Percentiles rank a stretch among this genome's conserved stretches.
These are phyloP conservation scores for Platanthera guangdongensis DNA, from an alignment of 106 monocot species.

Conservation along the genomic window DNA sequence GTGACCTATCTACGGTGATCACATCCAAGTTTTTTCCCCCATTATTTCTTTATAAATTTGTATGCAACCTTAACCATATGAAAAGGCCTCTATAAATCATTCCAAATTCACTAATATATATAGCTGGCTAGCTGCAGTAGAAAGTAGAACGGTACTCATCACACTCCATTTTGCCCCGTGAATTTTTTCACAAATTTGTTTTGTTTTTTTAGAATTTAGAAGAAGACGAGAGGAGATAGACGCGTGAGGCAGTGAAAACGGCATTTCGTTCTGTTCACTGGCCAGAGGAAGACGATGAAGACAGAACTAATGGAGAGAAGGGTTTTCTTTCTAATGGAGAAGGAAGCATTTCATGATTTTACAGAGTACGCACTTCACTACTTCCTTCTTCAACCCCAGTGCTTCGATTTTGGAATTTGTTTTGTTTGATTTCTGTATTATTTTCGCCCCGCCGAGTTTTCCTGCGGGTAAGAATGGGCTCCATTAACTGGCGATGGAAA, in stretches of 20 bases:
- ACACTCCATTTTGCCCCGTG: too few relatives aligned
- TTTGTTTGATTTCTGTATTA: not conserved
- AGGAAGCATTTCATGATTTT: not conserved
- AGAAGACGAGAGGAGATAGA: not conserved
- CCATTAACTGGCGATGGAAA: not conserved
- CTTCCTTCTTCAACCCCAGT: not conserved
- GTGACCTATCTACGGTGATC: not conserved
- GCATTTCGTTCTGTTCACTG: not conserved
- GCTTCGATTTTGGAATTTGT: not conserved
- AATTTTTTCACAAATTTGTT: too few relatives aligned
- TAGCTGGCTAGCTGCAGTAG: not conserved
- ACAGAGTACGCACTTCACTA: not conserved
- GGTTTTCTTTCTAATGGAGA: too few relatives aligned
- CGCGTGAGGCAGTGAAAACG: not conserved
- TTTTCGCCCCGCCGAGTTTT: not conserved
- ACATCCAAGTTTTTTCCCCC: not conserved
- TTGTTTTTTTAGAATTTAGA: not conserved
- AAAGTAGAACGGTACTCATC: too few relatives aligned
- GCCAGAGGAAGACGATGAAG: not conserved
- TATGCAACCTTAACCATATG: not conserved
- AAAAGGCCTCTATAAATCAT: not conserved
- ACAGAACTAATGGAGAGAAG: too few relatives aligned
- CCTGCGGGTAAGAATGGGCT: conserved; percentile 2
- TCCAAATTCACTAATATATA: not conserved
- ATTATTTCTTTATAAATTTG: not conserved